phyloP scores from a whole-genome alignment of 1,284 basidiomycete genomes.

The Coniferiporia weirii region DNA sequence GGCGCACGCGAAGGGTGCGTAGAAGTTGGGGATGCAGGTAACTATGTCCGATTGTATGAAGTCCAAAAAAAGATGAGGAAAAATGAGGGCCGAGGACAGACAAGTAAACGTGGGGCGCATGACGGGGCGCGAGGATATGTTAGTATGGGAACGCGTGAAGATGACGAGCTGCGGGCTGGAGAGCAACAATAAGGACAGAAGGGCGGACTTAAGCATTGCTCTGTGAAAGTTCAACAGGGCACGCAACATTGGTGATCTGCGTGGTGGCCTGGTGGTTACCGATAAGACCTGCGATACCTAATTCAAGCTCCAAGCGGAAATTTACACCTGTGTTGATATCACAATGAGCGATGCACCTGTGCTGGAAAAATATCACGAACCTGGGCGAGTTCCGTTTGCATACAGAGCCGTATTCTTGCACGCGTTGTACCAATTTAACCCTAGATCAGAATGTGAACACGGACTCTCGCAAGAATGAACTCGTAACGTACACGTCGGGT shows the following conservation, averaged over 20 bases:
- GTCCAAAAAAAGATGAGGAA: not conserved
- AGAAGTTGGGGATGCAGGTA: not conserved
- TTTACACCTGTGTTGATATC: slow-evolving; percentile 47
- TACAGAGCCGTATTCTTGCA: slow-evolving; percentile 61
- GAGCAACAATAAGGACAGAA: too few relatives aligned
- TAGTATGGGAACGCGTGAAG: not conserved
- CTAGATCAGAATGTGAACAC: slow-evolving; percentile 31
- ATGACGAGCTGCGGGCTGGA: not conserved
- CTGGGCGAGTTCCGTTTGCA: slow-evolving; percentile 48
- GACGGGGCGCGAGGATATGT: not conserved
- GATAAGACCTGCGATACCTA: slow-evolving; percentile 69
- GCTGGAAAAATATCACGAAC: slow-evolving; percentile 36
- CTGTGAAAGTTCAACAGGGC: slow-evolving; percentile 69
- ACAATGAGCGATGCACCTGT: not conserved
- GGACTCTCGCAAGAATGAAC: not conserved
- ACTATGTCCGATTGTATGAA: not conserved
- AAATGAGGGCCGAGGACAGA: not conserved
- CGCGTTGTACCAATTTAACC: slow-evolving; percentile 74
- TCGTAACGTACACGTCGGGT: slow-evolving; percentile 66
- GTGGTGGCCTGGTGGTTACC: slow-evolving; percentile 48
- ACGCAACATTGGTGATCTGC: slow-evolving; percentile 57
- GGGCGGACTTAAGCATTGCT: slow-evolving; percentile 37
- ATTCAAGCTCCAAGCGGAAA: slow-evolving; percentile 62
- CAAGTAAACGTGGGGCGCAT: not conserved
- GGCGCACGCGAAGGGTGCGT: not conserved